Evolutionary conservation across 2,329 filamentous ascomycete genomes (phyloP), one percentile per base, ranked within the genome.

Genomic region (Nannizziopsis arthrosporioides): DNA sequence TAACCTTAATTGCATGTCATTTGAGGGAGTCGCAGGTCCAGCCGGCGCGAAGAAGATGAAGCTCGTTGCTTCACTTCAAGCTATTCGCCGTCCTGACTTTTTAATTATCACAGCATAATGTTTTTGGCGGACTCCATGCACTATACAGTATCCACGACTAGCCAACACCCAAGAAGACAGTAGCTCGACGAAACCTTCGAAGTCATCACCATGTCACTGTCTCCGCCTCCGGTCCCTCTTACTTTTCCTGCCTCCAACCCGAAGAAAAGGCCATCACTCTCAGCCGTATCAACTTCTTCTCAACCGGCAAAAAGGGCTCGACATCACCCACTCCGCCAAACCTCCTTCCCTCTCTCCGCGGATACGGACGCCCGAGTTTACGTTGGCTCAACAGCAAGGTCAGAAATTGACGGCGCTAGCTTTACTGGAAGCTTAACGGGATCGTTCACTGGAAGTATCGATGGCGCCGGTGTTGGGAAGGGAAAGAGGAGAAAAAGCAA

Each of bases 311-410:
- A 56, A 42, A 51, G 47, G 34, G 51, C 47, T 15, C 67, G 66
- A 54, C 64, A 69, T 56, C 69, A 72, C 53, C 69, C 69, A 12
- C 67, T 72, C 46, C 65, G 69, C 34, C 69, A 72, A 51, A 71
- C 68, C 18, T 71, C 68, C 18, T 71, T 70, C 50, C 68, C 68
- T 0, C 58, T 56, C 2, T 58, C 58, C 10, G 55, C 62, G 22
- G 65, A 67, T 38, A 34, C 51, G 2, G 60, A 61, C 27, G 53
- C 56, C 30, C 58, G 62, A 41, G 56, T 57, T 30, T 62, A 61
- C 51, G 59, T 57, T 31, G 59, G 48, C 30, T 19, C 45, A 12
- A 44, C 38, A 1, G 46, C 44, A 11, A 54, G 45, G 17, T 54
- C 51, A 10, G 53, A 55, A 40, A 41, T 46, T 7, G 67, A 69